Evolutionary conservation across 345 rosid genomes (phyloP).

Genomic region (Cardamine chenopodiifolia): DNA sequence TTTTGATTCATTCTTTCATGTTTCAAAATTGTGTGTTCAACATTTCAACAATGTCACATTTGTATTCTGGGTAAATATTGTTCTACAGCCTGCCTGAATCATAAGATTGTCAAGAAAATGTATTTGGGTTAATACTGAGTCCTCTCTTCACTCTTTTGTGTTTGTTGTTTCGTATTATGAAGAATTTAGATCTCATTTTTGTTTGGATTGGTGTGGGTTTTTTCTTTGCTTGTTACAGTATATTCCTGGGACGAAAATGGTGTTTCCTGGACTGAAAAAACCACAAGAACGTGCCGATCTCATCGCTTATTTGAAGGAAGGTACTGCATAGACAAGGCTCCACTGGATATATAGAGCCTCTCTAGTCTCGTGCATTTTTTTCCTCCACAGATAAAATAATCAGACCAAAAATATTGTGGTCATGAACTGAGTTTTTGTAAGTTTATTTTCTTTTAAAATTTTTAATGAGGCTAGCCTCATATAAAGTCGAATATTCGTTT

Average conservation of each 20-base stretch:
- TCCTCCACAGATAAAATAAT: slow-evolving; percentile 10
- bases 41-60: not conserved
- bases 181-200: not conserved
- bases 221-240: slow-evolving; percentile 48
- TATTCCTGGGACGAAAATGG: slow-evolving; percentile 87
- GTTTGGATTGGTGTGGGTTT: not conserved
- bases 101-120: not conserved
- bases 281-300: slow-evolving; percentile 81
- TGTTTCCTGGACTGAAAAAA: slow-evolving; percentile 83
- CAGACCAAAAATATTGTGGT: slow-evolving; percentile 23
- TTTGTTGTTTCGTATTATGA: not conserved
- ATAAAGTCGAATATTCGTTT: slow-evolving; percentile 29
- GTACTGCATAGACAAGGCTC: slow-evolving; percentile 49
- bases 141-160: not conserved
- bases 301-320: slow-evolving; percentile 71
- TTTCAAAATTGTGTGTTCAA: not conserved
- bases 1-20: not conserved
- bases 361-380: slow-evolving; percentile 12
- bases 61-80: not conserved
- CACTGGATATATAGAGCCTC: not conserved
- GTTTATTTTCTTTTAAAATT: not conserved
- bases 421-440: slow-evolving; percentile 12
- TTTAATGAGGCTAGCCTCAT: slow-evolving; percentile 21
- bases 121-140: not conserved
- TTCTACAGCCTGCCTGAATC: not conserved